Conservation (phyloP, 805 yeast species). For the Lachancea fermentati region DNA sequence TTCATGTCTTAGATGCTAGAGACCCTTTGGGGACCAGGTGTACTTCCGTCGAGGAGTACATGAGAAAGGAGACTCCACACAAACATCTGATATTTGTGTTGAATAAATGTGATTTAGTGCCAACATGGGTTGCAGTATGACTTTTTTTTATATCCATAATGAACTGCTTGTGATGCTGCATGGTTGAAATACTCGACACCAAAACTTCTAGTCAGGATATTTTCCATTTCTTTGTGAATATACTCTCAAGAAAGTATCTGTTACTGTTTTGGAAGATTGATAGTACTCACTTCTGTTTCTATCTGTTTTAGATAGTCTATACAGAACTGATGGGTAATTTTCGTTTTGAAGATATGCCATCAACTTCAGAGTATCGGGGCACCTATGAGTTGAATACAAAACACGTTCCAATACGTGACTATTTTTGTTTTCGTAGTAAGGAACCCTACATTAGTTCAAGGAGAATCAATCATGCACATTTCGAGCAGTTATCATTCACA, state of each 20-base stretch:
- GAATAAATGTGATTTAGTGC: constrained; percentile 97
- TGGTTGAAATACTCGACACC: constrained; percentile 38
- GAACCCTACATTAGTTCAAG: constrained; percentile 81
- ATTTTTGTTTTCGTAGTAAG: constrained; percentile 70
- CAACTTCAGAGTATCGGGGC: constrained; percentile 41
- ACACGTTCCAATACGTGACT: not conserved
- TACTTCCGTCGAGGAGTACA: constrained; percentile 85
- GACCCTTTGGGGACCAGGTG: constrained; percentile 97
- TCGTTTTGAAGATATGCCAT: constrained; percentile 41
- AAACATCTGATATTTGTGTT: constrained; percentile 91
- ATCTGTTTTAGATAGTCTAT: constrained; percentile 32
- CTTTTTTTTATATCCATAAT: constrained; percentile 18
- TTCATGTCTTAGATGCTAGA: constrained; percentile 95
- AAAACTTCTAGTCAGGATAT: constrained; percentile 84
- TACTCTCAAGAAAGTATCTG: constrained; percentile 66
- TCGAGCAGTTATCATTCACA: no score
- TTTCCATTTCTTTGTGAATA: constrained; percentile 14
- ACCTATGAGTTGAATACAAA: constrained; percentile 75
- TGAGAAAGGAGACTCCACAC: constrained; percentile 90
- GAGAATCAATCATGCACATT: no score
- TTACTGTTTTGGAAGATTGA: constrained; percentile 95
- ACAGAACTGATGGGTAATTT: constrained; percentile 38
- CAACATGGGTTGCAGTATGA: constrained; percentile 99
- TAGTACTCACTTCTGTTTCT: constrained; percentile 46
- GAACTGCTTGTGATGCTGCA: constrained; percentile 8